Percentiles rank a stretch among this genome's conserved stretches.
These are phyloP conservation scores for Tetrapisispora namnaoensis DNA, from an alignment of 805 yeast genomes.

Conservation along the genomic window DNA sequence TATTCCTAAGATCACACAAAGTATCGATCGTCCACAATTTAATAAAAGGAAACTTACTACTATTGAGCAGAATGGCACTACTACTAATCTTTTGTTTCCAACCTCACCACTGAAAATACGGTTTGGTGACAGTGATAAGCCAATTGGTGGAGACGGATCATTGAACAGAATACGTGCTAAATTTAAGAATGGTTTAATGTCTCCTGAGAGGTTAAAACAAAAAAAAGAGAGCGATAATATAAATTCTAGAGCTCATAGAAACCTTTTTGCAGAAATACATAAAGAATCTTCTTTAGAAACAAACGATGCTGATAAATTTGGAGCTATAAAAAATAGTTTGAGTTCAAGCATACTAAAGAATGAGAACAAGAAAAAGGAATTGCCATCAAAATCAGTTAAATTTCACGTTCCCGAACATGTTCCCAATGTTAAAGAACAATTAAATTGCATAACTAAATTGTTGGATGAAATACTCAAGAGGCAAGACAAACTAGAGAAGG, in stretches of 20 bases:
- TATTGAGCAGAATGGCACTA: conserved; percentile 9
- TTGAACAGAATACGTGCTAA: conserved; percentile 21
- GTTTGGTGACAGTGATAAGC: conserved; percentile 23
- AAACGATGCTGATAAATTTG: neutral
- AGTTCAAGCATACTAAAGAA: neutral
- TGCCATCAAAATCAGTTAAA: conserved; percentile 19
- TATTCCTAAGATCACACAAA: conserved; percentile 14
- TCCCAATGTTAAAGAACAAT: conserved; percentile 1
- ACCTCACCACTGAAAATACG: conserved; percentile 23
- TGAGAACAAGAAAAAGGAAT: conserved; percentile 2
- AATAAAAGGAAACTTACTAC: conserved; percentile 4
- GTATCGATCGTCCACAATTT: conserved; percentile 21
- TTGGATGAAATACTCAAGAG: neutral
- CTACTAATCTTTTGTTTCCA: conserved; percentile 20
- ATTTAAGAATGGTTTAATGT: conserved; percentile 20
- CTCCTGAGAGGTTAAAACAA: conserved; percentile 12
- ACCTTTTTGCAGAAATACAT: neutral
- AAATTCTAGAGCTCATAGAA: neutral
- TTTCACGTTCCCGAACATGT: conserved; percentile 14
- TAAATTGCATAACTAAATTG: conserved; percentile 7
- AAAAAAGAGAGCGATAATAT: neutral
- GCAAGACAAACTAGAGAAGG: neutral
- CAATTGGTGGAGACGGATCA: conserved; percentile 24
- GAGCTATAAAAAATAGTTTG: neutral
- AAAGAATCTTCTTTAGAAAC: neutral